Base-by-base conservation (phyloP, 345 rosid species). In the Leavenworthia alabamica region DNA sequence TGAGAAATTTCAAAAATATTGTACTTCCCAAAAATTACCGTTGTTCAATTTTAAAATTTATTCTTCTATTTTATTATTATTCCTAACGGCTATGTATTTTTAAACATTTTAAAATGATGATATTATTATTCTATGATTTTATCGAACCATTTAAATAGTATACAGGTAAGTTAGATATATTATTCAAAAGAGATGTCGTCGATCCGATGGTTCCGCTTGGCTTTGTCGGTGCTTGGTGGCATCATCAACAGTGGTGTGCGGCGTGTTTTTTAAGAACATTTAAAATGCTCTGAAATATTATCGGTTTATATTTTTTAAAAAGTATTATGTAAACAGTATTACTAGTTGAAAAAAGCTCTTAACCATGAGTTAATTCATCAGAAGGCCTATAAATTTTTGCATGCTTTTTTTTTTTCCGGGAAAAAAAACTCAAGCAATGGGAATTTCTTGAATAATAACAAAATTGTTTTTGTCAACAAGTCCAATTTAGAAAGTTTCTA, bases 231-330 rank as follows among this genome's bases (percentile, higher is more conserved):
- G n/a, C n/a, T n/a, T n/a, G n/a, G n/a, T 57, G 32, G 32, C n/a
- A 8, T 37, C 33, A 67, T 66, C 70, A 66, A 66, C 22, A 8
- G 39, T 12, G 26, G 70, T 7, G 62, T 17, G 64, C 57, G 8
- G 22, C 49, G 8, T 47, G 56, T 11, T 8, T 15, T n/a, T n/a
- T n/a, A n/a, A n/a, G n/a, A n/a, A 7, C 35, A 10, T 33, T 23
- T 35, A 3, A 62, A 36, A 37, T 8, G 15, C 7, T 35, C n/a
- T n/a, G n/a, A n/a, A n/a, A n/a, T n/a, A n/a, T n/a, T n/a, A n/a
- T n/a, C n/a, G n/a, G n/a, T n/a, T n/a, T n/a, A n/a, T n/a, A n/a
- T n/a, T n/a, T n/a, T n/a, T n/a, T n/a, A n/a, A n/a, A 45, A 22
- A 22, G 19, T 27, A 47, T 47, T 24, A 17, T 11, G 11, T 48